Evolutionary conservation across 176 grass and related monocot species (phyloP).

Genomic region (Puccinellia tenuiflora): DNA sequence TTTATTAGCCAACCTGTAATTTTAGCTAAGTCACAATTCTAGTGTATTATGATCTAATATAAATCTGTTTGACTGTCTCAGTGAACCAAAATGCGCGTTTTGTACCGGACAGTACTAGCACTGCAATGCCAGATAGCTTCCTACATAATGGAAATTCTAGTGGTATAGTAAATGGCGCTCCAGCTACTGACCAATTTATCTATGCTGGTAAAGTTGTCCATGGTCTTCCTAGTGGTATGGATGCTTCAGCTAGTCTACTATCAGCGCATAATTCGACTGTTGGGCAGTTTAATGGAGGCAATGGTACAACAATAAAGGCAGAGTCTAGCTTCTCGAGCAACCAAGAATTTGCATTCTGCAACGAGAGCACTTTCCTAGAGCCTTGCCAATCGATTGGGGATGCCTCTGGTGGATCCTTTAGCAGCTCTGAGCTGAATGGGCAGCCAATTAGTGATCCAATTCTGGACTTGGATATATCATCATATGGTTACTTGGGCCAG

Average conservation of each 20-base stretch:
- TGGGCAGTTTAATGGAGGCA: constrained; percentile 53
- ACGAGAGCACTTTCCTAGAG: constrained; percentile 69
- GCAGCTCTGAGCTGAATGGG: constrained; percentile 78
- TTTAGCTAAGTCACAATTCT: neutral
- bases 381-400: constrained; percentile 63
- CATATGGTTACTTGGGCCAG: constrained; percentile 85
- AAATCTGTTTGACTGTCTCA: constrained; percentile 31
- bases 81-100: constrained; percentile 68
- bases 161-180: constrained; percentile 50
- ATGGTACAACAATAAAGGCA: constrained; percentile 67
- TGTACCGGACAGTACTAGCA: constrained; percentile 44
- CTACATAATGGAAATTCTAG: constrained; percentile 60
- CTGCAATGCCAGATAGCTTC: constrained; percentile 59
- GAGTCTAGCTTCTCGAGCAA: constrained; percentile 65
- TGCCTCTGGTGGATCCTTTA: constrained; percentile 78
- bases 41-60: constrained; percentile 23
- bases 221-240: constrained; percentile 43
- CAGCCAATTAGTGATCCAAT: constrained; percentile 56
- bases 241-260: constrained; percentile 51
- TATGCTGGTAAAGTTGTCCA: constrained; percentile 58
- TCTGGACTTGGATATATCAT: constrained; percentile 66
- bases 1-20: neutral
- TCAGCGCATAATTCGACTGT: constrained; percentile 51
- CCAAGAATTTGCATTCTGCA: constrained; percentile 68
- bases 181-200: constrained; percentile 52